These are phyloP conservation scores for Penicillium nucicola DNA, from an alignment of 495 filamentous ascomycete species.

Conservation along the genomic window DNA sequence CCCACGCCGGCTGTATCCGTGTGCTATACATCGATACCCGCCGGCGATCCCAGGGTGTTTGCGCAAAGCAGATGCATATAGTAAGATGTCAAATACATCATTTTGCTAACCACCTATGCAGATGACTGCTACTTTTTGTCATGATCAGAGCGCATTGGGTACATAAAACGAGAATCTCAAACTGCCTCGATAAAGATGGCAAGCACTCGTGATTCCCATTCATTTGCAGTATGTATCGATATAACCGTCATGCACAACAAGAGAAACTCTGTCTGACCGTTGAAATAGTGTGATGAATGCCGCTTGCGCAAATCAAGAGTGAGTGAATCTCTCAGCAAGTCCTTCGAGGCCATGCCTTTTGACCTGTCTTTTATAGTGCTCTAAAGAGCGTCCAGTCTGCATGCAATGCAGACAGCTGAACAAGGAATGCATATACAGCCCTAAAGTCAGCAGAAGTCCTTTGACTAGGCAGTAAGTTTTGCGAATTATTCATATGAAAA, in stretches of 20 bases:
- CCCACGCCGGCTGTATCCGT: background rate
- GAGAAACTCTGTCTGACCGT: background rate
- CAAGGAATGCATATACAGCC: constrained; percentile 49
- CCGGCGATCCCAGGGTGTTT: background rate
- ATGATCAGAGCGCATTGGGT: constrained; percentile 34
- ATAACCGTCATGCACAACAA: background rate
- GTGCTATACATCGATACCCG: constrained; percentile 5
- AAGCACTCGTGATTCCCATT: constrained; percentile 47
- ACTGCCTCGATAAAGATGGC: constrained; percentile 37
- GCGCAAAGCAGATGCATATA: background rate
- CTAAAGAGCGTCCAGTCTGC: constrained; percentile 46
- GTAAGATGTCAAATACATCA: background rate
- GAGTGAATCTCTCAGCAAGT: constrained; percentile 1
- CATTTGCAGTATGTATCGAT: constrained; percentile 41
- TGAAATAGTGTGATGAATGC: constrained; percentile 46
- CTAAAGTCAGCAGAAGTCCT: constrained; percentile 45
- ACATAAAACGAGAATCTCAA: constrained; percentile 22
- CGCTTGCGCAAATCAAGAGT: constrained; percentile 49
- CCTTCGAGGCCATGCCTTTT: background rate
- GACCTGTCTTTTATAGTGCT: constrained; percentile 33
- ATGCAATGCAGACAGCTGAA: constrained; percentile 43
- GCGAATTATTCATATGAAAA: background rate
- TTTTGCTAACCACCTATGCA: constrained; percentile 24
- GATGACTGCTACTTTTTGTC: constrained; percentile 38
- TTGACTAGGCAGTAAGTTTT: constrained; percentile 44